Evolutionary conservation across 495 filamentous ascomycete species (phyloP).

Genomic region (Aspergillus baeticus): DNA sequence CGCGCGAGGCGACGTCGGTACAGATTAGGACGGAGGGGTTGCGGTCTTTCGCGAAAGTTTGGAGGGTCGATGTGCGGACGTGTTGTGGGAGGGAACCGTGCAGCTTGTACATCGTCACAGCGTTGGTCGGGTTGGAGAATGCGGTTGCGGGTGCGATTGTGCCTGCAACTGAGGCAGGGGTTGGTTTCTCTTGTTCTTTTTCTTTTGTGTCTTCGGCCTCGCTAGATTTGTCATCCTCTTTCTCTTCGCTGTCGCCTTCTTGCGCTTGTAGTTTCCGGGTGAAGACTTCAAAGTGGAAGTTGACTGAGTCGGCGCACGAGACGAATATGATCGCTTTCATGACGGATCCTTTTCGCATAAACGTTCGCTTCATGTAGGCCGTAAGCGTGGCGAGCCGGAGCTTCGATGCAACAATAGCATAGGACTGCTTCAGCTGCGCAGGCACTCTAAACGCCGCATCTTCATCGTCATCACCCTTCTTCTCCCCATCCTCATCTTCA

Average conservation of each 20-base stretch:
- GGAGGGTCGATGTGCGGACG: conserved; percentile 79
- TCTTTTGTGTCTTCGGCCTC: conserved; percentile 12
- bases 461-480: conserved; percentile 41
- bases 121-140: conserved; percentile 50
- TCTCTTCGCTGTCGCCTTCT: conserved; percentile 26
- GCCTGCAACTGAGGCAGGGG: conserved; percentile 31
- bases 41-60: conserved; percentile 63
- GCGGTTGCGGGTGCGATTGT: conserved; percentile 51
- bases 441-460: conserved; percentile 72
- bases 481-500: conserved; percentile 38
- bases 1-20: conserved; percentile 92
- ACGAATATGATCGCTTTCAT: conserved; percentile 97
- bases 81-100: conserved; percentile 92
- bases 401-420: conserved; percentile 83
- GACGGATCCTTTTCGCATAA: conserved; percentile 79
- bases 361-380: conserved; percentile 78
- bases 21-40: conserved; percentile 80
- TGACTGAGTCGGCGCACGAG: conserved; percentile 92
- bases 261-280: conserved; percentile 44
- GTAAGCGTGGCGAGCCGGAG: conserved; percentile 83
- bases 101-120: conserved; percentile 75
- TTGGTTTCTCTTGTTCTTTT: conserved; percentile 21
- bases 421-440: conserved; percentile 88
- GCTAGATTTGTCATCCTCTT: conserved; percentile 10
- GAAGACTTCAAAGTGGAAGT: conserved; percentile 94